These are phyloP conservation scores for Xerocomus minutiporus DNA, from an alignment of 1,284 basidiomycete genomes.

Conservation along the genomic window DNA sequence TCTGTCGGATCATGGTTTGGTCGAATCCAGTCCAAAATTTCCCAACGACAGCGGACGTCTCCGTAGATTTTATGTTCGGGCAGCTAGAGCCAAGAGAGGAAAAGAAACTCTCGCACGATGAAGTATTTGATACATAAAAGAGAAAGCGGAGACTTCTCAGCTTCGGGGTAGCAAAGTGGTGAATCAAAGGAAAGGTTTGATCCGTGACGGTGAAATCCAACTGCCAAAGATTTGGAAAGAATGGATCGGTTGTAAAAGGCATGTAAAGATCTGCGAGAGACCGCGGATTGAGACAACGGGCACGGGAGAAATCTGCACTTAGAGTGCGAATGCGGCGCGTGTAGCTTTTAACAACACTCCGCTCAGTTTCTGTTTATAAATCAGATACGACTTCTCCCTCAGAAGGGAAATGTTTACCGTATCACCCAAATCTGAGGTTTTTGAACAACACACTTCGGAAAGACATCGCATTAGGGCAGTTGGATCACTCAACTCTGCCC, in stretches of 20 bases:
- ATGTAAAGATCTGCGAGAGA: constrained; percentile 1
- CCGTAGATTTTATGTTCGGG: neutral
- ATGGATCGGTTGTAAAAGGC: neutral
- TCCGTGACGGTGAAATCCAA: neutral
- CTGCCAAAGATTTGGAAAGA: neutral
- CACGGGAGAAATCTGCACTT: too few relatives aligned
- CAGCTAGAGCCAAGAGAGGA: neutral
- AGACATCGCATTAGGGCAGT: neutral
- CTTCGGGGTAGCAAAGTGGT: neutral
- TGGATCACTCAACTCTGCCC: constrained; percentile 3
- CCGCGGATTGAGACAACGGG: neutral
- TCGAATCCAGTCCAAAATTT: neutral
- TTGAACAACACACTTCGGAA: neutral
- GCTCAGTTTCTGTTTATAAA: neutral
- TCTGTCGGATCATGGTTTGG: neutral
- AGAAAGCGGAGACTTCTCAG: neutral
- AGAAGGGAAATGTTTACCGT: neutral
- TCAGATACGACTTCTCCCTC: neutral
- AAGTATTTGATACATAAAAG: neutral
- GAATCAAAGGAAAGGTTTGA: neutral
- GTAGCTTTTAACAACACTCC: neutral
- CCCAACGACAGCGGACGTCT: neutral
- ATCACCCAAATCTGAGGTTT: neutral
- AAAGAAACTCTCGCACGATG: neutral
- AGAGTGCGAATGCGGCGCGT: neutral